phyloP scores from a whole-genome alignment of 352 stramenopile genomes.

The Pythium rishiriense region DNA sequence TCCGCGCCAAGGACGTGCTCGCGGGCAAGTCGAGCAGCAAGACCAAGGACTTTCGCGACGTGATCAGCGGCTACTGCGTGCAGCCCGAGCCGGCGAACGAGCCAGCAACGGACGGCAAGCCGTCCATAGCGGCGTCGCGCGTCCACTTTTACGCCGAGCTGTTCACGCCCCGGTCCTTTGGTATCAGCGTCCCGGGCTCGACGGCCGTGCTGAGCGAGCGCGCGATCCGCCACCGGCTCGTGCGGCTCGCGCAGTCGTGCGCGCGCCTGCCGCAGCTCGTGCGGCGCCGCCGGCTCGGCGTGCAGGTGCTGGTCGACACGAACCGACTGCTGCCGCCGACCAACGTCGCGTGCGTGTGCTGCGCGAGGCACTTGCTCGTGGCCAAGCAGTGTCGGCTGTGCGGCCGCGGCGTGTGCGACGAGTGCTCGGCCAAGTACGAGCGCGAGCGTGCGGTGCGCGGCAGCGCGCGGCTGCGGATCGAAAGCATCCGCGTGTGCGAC shows the following conservation, averaged over 20 bases:
- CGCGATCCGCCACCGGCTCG: slow-evolving; percentile 20
- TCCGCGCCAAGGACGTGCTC: slow-evolving; percentile 20
- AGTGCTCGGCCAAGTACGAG: slow-evolving; percentile 41
- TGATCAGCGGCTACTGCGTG: slow-evolving; percentile 26
- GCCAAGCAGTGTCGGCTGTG: slow-evolving; percentile 63
- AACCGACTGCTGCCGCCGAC: slow-evolving; percentile 39
- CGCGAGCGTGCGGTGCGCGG: slow-evolving; percentile 24
- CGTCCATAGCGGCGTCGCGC: not conserved
- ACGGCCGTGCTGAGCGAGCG: slow-evolving; percentile 2
- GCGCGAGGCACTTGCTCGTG: slow-evolving; percentile 46
- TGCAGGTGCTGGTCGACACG: slow-evolving; percentile 49
- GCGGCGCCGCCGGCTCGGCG: slow-evolving; percentile 53
- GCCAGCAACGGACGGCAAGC: not conserved
- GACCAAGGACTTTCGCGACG: slow-evolving; percentile 26
- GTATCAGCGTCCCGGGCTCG: slow-evolving; percentile 16
- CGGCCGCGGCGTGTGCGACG: slow-evolving; percentile 55
- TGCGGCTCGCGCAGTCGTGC: slow-evolving; percentile 21
- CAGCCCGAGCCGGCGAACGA: slow-evolving; percentile 15
- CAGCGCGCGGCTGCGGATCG: slow-evolving; percentile 19
- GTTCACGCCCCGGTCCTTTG: slow-evolving; percentile 24
- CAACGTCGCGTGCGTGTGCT: slow-evolving; percentile 64
- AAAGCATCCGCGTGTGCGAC: slow-evolving; percentile 48
- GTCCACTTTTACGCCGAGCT: slow-evolving; percentile 35
- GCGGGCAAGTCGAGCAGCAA: slow-evolving; percentile 15
- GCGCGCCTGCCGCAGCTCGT: slow-evolving; percentile 46